Percentiles rank a stretch among this genome's conserved stretches.
These are phyloP conservation scores for Candida hungchunana DNA, from an alignment of 805 yeast genomes.

Conservation along the genomic window DNA sequence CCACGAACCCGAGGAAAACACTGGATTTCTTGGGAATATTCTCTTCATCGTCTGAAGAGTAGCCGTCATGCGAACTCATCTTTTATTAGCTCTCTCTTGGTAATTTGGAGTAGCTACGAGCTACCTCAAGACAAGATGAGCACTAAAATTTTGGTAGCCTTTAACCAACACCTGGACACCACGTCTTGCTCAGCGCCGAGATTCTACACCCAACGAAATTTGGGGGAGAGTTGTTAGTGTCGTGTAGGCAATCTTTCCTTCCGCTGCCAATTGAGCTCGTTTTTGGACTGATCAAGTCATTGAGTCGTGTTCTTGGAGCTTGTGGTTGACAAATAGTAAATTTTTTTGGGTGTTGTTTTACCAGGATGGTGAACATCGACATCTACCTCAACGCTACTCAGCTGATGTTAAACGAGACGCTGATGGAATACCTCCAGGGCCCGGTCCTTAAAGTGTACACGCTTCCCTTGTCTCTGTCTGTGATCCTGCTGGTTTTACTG, in stretches of 20 bases:
- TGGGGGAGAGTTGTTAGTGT: no score
- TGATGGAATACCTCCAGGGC: slow-evolving; percentile 19
- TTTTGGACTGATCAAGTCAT: no score
- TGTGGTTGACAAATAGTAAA: no score
- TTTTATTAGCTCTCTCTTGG: no score
- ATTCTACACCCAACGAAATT: no score
- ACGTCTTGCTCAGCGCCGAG: background rate
- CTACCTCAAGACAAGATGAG: no score
- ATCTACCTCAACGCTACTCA: slow-evolving; percentile 21
- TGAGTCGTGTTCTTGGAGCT: no score
- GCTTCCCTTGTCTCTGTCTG: slow-evolving; percentile 19
- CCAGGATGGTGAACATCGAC: slow-evolving; percentile 14
- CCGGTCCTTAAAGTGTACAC: slow-evolving; percentile 10
- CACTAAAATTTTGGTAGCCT: background rate
- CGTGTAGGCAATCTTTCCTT: no score
- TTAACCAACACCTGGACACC: slow-evolving; percentile 4
- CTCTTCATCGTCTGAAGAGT: slow-evolving; percentile 47
- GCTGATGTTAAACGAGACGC: slow-evolving; percentile 23
- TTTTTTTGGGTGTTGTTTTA: no score
- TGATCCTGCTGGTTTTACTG: slow-evolving; percentile 8
- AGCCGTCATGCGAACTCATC: slow-evolving; percentile 30
- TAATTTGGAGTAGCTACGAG: background rate
- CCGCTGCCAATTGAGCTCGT: no score
- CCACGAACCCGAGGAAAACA: slow-evolving; percentile 61
- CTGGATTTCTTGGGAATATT: slow-evolving; percentile 29